phyloP scores from a whole-genome alignment of 305 asterid species.

The Fraxinus baroniana region DNA sequence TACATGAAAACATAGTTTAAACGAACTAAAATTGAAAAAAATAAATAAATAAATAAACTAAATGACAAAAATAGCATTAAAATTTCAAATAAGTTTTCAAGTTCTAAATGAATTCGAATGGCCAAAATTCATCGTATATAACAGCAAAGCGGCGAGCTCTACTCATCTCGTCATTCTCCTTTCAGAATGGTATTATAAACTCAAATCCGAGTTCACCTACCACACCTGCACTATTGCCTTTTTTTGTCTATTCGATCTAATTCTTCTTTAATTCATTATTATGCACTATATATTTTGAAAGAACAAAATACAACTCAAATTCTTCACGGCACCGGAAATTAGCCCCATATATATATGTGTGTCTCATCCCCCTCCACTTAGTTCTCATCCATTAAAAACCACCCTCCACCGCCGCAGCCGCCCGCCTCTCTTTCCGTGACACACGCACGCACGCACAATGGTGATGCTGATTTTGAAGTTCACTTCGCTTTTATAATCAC shows the following conservation, averaged over 20 bases:
- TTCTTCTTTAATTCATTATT: too few relatives aligned
- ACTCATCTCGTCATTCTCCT: too few relatives aligned
- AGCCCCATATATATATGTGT: neutral
- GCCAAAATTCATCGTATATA: too few relatives aligned
- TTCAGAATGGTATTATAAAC: too few relatives aligned
- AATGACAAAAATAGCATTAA: too few relatives aligned
- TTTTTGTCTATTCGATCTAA: neutral
- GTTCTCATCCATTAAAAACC: neutral
- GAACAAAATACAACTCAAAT: slow-evolving; percentile 18
- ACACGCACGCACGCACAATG: neutral
- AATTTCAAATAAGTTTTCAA: too few relatives aligned
- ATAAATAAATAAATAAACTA: too few relatives aligned
- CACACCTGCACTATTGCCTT: neutral
- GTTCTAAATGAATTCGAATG: too few relatives aligned
- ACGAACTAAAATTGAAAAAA: too few relatives aligned
- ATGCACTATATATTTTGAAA: too few relatives aligned
- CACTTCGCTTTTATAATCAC: neutral
- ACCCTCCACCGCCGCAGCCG: neutral
- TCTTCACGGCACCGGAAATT: slow-evolving; percentile 44
- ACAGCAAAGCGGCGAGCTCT: too few relatives aligned
- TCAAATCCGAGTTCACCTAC: neutral
- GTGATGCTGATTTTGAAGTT: neutral
- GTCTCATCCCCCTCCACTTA: slow-evolving; percentile 4
- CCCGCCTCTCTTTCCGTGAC: neutral
- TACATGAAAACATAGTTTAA: too few relatives aligned